Conservation (phyloP, 2,329 filamentous ascomycete genomes). For the Tetracladium maxilliforme region DNA sequence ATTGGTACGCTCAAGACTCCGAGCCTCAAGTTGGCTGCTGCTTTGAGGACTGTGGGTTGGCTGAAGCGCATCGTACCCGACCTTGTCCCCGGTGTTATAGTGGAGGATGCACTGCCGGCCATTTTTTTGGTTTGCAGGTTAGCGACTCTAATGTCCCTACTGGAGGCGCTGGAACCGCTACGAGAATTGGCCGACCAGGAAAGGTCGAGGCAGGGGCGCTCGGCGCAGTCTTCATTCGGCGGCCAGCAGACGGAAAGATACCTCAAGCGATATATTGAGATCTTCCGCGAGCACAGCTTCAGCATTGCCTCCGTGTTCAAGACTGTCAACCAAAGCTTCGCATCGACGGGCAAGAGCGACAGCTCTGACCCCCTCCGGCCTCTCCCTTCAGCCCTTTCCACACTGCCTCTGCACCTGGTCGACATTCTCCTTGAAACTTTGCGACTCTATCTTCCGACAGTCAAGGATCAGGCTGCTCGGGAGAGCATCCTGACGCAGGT, state of each 20-base stretch:
- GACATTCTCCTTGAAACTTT: slow-evolving; percentile 68
- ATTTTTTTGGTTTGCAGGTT: slow-evolving; percentile 81
- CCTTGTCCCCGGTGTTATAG: slow-evolving; percentile 32
- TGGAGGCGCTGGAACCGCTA: slow-evolving; percentile 73
- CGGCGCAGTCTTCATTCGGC: slow-evolving; percentile 37
- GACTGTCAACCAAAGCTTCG: slow-evolving; percentile 81
- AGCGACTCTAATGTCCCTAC: slow-evolving; percentile 61
- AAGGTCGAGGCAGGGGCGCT: slow-evolving; percentile 27
- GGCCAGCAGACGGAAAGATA: slow-evolving; percentile 92
- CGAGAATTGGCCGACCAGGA: slow-evolving; percentile 85
- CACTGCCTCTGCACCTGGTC: slow-evolving; percentile 73
- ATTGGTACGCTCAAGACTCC: slow-evolving; percentile 64
- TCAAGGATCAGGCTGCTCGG: slow-evolving; percentile 63
- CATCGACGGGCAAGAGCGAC: slow-evolving; percentile 26
- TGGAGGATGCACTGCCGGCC: slow-evolving; percentile 40
- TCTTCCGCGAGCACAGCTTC: slow-evolving; percentile 96
- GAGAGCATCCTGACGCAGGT: slow-evolving; percentile 89
- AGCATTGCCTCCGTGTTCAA: slow-evolving; percentile 89
- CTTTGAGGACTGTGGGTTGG: slow-evolving; percentile 85
- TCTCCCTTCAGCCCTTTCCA: slow-evolving; percentile 63
- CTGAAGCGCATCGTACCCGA: slow-evolving; percentile 77
- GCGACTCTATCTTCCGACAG: slow-evolving; percentile 61
- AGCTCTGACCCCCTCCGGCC: slow-evolving; percentile 31
- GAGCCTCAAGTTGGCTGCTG: slow-evolving; percentile 73
- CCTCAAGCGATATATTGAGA: slow-evolving; percentile 89